Evolutionary conservation across 2,329 filamentous ascomycete species (phyloP), one percentile per base, ranked within the genome.

Genomic region (Cytospora chrysosperma): DNA sequence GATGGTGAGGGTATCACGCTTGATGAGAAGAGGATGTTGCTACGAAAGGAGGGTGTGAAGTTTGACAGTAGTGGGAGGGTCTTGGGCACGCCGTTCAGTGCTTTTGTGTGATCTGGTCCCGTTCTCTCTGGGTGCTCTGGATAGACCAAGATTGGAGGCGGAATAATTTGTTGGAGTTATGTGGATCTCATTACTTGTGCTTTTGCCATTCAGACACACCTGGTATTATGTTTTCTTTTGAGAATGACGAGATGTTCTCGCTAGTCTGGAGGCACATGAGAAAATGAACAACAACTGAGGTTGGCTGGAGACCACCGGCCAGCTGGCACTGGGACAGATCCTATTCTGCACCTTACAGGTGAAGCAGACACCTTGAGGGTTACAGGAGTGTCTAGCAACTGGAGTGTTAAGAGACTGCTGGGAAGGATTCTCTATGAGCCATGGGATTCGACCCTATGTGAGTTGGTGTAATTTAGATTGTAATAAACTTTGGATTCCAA

Each of bases 11-110:
- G 85, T 1, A 82, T 85, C 63, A 87, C 86, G 56, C 80, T 88
- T 64, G 81, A 82, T 37, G 86, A 88, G 75, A 91, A 91, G 79
- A 81, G 85, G 71, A 73, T 75, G 66, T 71, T 92, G 59, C 73
- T 92, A 66, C 78, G 79, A 65, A 78, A 76, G 1, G 89, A 92
- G 74, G 89, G 89, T 1, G 85, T 92, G 12, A 76, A 75, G 67
- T 85, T 92, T 69, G 84, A 89, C 71, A 79, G 74, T 15, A 80
- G 79, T 40, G 88, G 87, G 0, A 83, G 78, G 68, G 81, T 91
- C 54, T 62, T 88, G 9, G 87, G 85, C 9, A 80, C 82, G n/a
- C 81, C 82, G 1, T 86, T 82, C 74, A 69, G 67, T 17, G 78
- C 69, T 4, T 83, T 82, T 68, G 65, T 59, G 2, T 77, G 64